Conservation (phyloP, 148 eudicot species). For the Salicornia ramosissima region DNA sequence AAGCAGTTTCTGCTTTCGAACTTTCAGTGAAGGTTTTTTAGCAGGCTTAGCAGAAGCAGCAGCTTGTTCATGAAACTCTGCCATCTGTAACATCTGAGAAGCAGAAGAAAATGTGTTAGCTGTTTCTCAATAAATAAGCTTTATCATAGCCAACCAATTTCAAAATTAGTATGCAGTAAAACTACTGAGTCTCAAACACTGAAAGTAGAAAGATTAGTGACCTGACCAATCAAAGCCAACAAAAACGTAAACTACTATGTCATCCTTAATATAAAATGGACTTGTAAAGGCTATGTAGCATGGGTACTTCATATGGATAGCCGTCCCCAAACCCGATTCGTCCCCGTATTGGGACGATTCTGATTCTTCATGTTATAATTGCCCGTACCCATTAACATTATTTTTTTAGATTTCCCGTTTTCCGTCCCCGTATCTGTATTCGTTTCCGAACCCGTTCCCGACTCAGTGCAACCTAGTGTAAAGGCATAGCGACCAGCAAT, state of each 20-base stretch:
- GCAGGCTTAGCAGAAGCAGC: conserved; percentile 64
- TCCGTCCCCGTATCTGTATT: too few relatives aligned
- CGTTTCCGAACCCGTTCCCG: too few relatives aligned
- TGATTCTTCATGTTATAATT: too few relatives aligned
- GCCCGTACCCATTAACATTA: too few relatives aligned
- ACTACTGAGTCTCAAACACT: background rate
- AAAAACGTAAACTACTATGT: background rate
- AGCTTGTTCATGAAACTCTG: conserved; percentile 73
- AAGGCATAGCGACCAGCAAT: too few relatives aligned
- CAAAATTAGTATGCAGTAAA: background rate
- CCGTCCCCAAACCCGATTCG: too few relatives aligned
- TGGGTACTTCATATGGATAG: too few relatives aligned
- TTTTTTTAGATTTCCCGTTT: too few relatives aligned
- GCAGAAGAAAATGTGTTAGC: conserved; percentile 20
- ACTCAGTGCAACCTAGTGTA: too few relatives aligned
- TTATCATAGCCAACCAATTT: conserved; percentile 5
- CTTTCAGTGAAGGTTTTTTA: conserved; percentile 80
- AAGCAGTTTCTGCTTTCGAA: conserved; percentile 82
- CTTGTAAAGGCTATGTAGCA: background rate
- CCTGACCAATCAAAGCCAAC: background rate
- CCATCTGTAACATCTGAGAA: conserved; percentile 88
- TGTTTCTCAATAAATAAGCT: background rate
- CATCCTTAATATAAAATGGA: background rate
- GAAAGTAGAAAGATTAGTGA: background rate
- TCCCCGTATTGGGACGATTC: too few relatives aligned